Evolutionary conservation across 305 asterid species (phyloP), one percentile per base, ranked within the genome.

Genomic region (Solanum hybrid): DNA sequence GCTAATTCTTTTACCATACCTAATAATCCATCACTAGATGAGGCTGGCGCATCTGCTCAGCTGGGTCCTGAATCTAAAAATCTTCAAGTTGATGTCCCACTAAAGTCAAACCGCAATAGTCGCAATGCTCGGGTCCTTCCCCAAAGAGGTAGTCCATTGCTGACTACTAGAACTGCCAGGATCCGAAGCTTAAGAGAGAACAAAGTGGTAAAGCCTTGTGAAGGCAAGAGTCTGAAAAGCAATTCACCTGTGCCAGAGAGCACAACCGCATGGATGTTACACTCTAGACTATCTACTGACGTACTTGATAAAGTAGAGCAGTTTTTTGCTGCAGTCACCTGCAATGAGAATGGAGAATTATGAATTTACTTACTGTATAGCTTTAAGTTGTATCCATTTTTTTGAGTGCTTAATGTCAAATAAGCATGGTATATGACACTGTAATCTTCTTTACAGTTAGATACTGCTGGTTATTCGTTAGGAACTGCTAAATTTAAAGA

Each of bases 241-340:
- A 89, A 89, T 81, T 94, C 87, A 84, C 90, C 92, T 89, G 92
- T 91, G n/a, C 77, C 92, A 45, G 95, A 92, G 88, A 89, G 92
- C 37, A 31, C 85, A 34, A 90, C 94, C 26, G 90, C 94, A 72
- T 88, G 93, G 90, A 93, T 93, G 98, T 91, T 95, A 94, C 96
- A 95, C 79, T 93, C 92, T 38, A 95, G 98, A 91, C 95, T 96
- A 93, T 97, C 99, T 29, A 87, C 66, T 77, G 94, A 95, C 91
- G 94, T 98, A 87, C 90, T 98, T 19, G 94, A 94, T 79, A 98
- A 91, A 92, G 98, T 97, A 5, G 96, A 96, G 87, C 93, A 94
- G 92, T 98, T 96, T 93, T 98, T 98, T 86, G 90, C 94, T 37
- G 93, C 94, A 73, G 97, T 94, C 88, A 84, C 75, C 42, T 73